Percentiles rank a stretch among this genome's conserved stretches.
phyloP scores from a whole-genome alignment of 805 yeast species.

The Zygosaccharomyces rouxii region DNA sequence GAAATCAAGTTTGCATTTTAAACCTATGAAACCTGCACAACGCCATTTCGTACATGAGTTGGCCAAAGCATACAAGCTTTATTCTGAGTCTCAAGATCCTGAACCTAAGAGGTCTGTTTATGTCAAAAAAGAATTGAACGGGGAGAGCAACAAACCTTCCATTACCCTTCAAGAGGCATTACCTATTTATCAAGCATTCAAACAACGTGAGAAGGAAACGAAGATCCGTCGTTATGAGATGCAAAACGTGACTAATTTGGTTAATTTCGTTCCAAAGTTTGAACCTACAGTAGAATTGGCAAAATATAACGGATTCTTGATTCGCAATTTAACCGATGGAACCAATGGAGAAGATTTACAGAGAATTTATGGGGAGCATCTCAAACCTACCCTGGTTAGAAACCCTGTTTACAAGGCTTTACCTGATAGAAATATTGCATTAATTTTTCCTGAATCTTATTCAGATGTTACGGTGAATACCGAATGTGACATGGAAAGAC shows the following conservation, averaged over 20 bases:
- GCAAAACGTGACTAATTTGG: constrained; percentile 20
- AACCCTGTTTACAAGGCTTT: constrained; percentile 22
- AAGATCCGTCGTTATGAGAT: constrained; percentile 30
- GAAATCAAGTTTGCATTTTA: constrained; percentile 52
- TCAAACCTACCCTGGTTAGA: constrained; percentile 28
- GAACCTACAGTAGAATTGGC: constrained; percentile 26
- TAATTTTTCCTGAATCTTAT: constrained; percentile 34
- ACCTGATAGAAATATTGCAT: constrained; percentile 11
- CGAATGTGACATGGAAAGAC: constrained; percentile 41
- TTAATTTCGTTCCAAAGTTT: constrained; percentile 25
- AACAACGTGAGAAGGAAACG: constrained; percentile 34
- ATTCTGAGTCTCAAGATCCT: constrained; percentile 71
- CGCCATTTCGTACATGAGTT: constrained; percentile 67
- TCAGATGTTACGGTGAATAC: constrained; percentile 36
- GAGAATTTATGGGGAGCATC: constrained; percentile 29
- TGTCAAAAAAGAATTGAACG: constrained; percentile 39
- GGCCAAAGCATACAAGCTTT: constrained; percentile 54
- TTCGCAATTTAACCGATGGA: constrained; percentile 52
- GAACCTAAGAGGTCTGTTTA: constrained; percentile 77
- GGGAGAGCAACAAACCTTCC: constrained; percentile 23
- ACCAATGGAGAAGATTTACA: constrained; percentile 45
- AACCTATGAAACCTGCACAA: constrained; percentile 67
- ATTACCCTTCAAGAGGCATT: constrained; percentile 29
- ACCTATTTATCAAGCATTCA: constrained; percentile 44
- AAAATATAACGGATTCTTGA: constrained; percentile 48